phyloP scores from a whole-genome alignment of 352 stramenopile species.

The Salisapilia sapeloensis region DNA sequence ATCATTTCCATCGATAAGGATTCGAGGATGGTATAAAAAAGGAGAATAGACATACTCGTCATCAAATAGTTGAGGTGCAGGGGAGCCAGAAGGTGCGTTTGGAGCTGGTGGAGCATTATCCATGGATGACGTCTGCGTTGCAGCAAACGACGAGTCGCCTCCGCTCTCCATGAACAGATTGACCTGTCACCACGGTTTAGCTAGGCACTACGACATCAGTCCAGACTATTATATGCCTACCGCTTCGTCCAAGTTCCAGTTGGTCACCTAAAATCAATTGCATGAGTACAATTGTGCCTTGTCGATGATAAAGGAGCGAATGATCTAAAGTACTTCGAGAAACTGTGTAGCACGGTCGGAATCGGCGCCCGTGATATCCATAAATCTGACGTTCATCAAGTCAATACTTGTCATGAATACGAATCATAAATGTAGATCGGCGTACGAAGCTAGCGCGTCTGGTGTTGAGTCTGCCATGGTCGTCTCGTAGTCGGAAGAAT shows the following conservation, averaged over 20 bases:
- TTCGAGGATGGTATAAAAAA: not conserved
- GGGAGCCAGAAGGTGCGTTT: slow-evolving; percentile 10
- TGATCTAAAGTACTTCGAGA: slow-evolving; percentile 24
- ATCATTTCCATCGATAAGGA: slow-evolving; percentile 3
- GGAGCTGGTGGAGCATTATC: slow-evolving; percentile 11
- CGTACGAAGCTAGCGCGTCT: too few relatives aligned
- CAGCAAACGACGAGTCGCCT: slow-evolving; percentile 10
- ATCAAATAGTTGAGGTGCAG: too few relatives aligned
- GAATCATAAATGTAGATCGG: too few relatives aligned
- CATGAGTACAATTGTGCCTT: slow-evolving; percentile 1
- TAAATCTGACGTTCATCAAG: too few relatives aligned
- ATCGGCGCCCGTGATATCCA: slow-evolving; percentile 70
- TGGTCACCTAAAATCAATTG: slow-evolving; percentile 28
- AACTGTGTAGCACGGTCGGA: slow-evolving; percentile 45
- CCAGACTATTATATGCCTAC: slow-evolving; percentile 9
- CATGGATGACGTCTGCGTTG: slow-evolving; percentile 1
- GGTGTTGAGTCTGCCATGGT: too few relatives aligned
- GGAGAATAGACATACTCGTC: slow-evolving; percentile 11
- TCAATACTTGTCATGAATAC: too few relatives aligned
- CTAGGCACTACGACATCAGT: not conserved
- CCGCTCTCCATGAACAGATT: slow-evolving; percentile 79
- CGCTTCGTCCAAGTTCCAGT: slow-evolving; percentile 55
- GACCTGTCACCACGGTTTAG: slow-evolving; percentile 12
- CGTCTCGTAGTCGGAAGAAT: too few relatives aligned
- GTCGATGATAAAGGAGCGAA: not conserved